Base-by-base conservation (phyloP, 2,329 filamentous ascomycete species). In the Dothistroma septosporum region DNA sequence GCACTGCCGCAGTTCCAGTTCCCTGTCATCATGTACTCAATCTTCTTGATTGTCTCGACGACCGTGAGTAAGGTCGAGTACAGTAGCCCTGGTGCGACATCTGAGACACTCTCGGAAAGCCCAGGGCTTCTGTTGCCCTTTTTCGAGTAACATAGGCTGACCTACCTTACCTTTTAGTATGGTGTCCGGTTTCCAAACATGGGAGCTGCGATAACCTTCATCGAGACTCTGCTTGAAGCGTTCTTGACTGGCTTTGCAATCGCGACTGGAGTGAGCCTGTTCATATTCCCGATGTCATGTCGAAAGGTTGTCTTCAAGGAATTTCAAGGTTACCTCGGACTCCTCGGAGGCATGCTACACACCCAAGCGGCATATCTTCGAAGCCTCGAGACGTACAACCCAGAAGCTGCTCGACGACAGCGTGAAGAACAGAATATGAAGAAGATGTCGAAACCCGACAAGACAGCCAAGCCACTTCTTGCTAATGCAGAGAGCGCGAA, bases 161-260 rank as follows among this genome's bases (percentile, higher is more conserved):
- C 24, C 24, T 28, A 28, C 6, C 24, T 28, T 28, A 28, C 24
- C 24, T 28, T 28, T 28, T 28, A 28, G 0, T 87, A 82, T 62
- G 86, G 85, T 1, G 82, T 87, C 0, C 70, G 81, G 24, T 85
- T 90, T 63, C 75, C 77, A 0, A 86, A 77, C 1, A 83, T 85
- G 68, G 68, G 79, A 0, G 75, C 79, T 21, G 84, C 81, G 2
- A 78, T 83, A 55, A 57, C 69, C 0, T 82, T 90, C 61, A 76
- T 88, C 16, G 73, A 75, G 62, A 76, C 79, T 32, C 71, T 92
- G 9, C 70, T 91, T 1, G 77, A 82, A 37, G 78, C 83, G 0
- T 89, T 89, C 70, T 73, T 91, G 16, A 82, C 82, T 0, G 89
- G 86, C 0, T 82, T 90, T 68, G 89, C 74, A 0, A 75, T 92